Evolutionary conservation across 768 basidiomycete genomes (phyloP), one percentile per base, ranked within the genome.

Genomic region (Kwoniella bestiolae): DNA sequence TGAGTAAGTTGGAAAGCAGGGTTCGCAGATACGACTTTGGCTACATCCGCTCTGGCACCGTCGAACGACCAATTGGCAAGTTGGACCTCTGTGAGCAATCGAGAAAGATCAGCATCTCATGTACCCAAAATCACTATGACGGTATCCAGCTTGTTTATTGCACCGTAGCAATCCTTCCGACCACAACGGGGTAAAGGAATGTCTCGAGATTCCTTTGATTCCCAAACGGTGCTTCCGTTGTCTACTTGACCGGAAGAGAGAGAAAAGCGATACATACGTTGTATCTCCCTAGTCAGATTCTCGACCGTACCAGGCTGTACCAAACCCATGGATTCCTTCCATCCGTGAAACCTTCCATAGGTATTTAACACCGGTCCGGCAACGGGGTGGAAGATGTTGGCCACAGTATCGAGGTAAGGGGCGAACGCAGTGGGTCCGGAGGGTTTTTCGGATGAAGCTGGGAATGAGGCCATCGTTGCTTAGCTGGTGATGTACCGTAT

Each of bases 1-100:
- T 99, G 96, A 66, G 94, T 94, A 74, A 97, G 90, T 84, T 98
- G 95, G 87, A 98, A 98, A 56, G 91, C 87, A n/a, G 96, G 96
- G 81, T 88, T 91, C 81, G 90, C 86, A 29, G 93, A 95, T 73
- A 98, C 85, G 73, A 87, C 89, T 84, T 98, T 99, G 52, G 91
- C 90, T 73, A 98, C 85, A 84, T 99, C 96, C 32, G 95, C 96
- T 72, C 94, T 86, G 28, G 91, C 96, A 70, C 96, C 96, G 84
- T 99, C 96, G 81, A 98, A 98, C 78, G 93, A 88, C 83, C 90
- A 95, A 84, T 95, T 96, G 49, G 89, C 90, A 55, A 97, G 83
- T 76, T 92, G 92, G 12, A 93, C 95, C 59, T 87, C 94, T 97
- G 81, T 18, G 16, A 23, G n/a, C 3, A 21, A 31, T 14, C 41